Base-by-base conservation (phyloP, 2,329 filamentous ascomycete species). In the Dactylonectria estremocensis region DNA sequence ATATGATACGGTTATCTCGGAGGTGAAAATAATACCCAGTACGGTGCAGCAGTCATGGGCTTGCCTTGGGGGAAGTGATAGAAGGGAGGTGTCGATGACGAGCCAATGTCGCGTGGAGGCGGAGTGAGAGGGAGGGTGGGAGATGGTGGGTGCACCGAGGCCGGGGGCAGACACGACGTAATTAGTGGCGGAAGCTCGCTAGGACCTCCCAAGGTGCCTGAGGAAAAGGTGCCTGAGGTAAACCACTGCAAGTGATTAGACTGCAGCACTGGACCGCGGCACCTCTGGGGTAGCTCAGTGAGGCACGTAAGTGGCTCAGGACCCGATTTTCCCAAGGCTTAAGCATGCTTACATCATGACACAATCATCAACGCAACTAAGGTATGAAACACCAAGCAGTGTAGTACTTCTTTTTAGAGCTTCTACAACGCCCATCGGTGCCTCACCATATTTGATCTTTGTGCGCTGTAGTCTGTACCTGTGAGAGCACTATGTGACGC, bases 171-270 rank as follows among this genome's bases (percentile, higher is more conserved):
- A 61, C 67, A 59, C 62, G 49, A 63, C 62, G 70, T 68, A 43
- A 43, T 43, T 43, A 49, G 60, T 60, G 66, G 63, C 58, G 55
- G 64, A 52, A 72, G 71, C 72, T 74, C 64, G 62, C 24, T 28
- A 7, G 24, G 24, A 28, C 24, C 24, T 28, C 24, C 24, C 24
- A 28, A 28, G 24, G 24, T 28, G 67, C 57, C 68, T 67, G 40
- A 66, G 37, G 45, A 37, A 11, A 8, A 43, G 14, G 14, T 43
- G 57, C 57, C 31, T 37, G 4, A 58, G 40, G 20, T 52, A 52
- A n/a, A 33, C 24, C 16, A 43, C 40, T 43, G 40, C 40, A 43
- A 6, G 40, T 43, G n/a, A 43, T 43, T 43, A 43, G 24, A 54
- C 16, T 7, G 49, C 16, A 54, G 10, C 22, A 43, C 40, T n/a